These are phyloP conservation scores for Polygonum maritimum DNA, from an alignment of 148 eudicot species.

Conservation along the genomic window DNA sequence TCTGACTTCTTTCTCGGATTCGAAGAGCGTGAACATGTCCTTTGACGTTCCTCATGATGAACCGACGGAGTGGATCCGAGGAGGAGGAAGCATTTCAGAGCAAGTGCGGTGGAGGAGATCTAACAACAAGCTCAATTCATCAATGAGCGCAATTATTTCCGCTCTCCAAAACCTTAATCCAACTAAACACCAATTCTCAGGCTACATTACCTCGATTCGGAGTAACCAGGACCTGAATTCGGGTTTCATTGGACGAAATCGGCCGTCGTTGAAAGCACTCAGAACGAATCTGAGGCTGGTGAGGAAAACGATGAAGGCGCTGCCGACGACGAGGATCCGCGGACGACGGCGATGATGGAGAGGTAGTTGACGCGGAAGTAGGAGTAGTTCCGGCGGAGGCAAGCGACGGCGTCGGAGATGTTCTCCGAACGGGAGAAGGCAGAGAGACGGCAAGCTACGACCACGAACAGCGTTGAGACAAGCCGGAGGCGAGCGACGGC, in stretches of 20 bases:
- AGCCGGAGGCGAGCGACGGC: too few relatives aligned
- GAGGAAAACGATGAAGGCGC: too few relatives aligned
- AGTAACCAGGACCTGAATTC: not conserved
- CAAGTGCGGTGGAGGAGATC: not conserved
- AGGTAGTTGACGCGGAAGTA: too few relatives aligned
- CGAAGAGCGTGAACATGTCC: slow-evolving; percentile 21
- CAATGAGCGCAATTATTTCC: not conserved
- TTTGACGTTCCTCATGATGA: slow-evolving; percentile 35
- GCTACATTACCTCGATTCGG: slow-evolving; percentile 4
- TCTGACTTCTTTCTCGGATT: slow-evolving; percentile 16
- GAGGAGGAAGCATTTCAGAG: too few relatives aligned
- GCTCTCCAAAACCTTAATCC: slow-evolving; percentile 2
- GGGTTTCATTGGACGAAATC: not conserved
- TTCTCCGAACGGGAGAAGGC: too few relatives aligned
- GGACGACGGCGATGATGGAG: too few relatives aligned
- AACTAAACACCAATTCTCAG: not conserved
- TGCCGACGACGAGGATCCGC: too few relatives aligned
- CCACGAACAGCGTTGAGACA: too few relatives aligned
- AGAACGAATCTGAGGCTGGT: not conserved
- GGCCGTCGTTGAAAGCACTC: not conserved
- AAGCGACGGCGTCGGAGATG: too few relatives aligned
- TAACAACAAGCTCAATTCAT: not conserved
- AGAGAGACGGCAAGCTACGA: too few relatives aligned
- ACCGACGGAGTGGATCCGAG: not conserved
- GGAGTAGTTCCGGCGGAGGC: too few relatives aligned